Conservation (phyloP, 2,329 filamentous ascomycete species). For the Pseudogymnoascus sp. region DNA sequence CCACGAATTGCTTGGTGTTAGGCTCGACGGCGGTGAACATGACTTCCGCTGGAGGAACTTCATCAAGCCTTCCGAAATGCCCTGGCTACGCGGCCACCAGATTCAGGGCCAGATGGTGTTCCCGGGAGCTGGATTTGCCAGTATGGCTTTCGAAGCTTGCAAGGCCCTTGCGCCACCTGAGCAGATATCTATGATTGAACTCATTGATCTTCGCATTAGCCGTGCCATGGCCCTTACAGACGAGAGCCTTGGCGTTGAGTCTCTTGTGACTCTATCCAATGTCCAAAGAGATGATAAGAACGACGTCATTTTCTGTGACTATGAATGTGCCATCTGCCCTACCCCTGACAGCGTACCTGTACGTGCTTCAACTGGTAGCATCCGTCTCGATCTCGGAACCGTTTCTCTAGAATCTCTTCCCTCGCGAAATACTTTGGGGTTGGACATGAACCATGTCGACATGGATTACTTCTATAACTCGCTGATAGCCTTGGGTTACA, state of each 20-base stretch:
- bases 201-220: conserved; percentile 12
- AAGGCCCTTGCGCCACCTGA: conserved; percentile 3
- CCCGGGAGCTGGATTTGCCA: conserved; percentile 39
- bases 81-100: conserved; percentile 6
- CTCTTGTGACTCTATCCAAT: neutral
- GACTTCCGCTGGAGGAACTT: neutral
- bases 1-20: conserved; percentile 15
- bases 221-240: conserved; percentile 11
- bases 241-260: conserved; percentile 9
- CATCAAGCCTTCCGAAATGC: neutral
- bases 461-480: neutral
- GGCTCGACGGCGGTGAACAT: neutral
- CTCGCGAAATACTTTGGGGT: neutral
- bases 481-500: neutral
- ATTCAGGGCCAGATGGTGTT: conserved; percentile 26
- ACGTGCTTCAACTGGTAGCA: neutral
- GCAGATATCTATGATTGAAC: conserved; percentile 7
- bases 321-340: neutral
- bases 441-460: neutral
- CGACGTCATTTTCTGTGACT: neutral
- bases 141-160: conserved; percentile 40
- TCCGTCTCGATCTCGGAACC: neutral
- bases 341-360: neutral
- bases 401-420: neutral
- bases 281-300: neutral